Evolutionary conservation across 257 asterid genomes (phyloP).

Genomic region (Striga asiatica): DNA sequence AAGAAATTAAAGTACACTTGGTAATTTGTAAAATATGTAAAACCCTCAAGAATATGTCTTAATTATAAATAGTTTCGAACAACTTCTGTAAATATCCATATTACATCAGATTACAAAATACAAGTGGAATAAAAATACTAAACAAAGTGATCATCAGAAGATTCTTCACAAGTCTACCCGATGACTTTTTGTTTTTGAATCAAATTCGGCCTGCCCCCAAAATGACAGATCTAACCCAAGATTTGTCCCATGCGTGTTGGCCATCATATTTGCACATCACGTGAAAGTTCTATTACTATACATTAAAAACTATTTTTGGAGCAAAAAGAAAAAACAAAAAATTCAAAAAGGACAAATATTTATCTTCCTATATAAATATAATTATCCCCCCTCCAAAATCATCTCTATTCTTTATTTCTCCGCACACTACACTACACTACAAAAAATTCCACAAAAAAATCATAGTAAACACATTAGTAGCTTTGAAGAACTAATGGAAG

Average conservation of each 20-base stretch:
- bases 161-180: background rate
- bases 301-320: conserved; percentile 4
- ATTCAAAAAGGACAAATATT: background rate
- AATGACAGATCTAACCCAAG: conserved; percentile 22
- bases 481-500: conserved; percentile 30
- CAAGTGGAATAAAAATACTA: too few relatives aligned
- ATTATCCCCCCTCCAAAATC: conserved; percentile 11
- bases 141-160: too few relatives aligned
- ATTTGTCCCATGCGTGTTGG: conserved; percentile 3
- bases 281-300: background rate
- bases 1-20: too few relatives aligned
- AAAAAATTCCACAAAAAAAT: background rate
- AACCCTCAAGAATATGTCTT: too few relatives aligned
- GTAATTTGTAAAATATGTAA: too few relatives aligned
- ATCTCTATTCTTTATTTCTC: background rate
- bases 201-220: background rate
- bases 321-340: background rate
- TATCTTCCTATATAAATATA: background rate
- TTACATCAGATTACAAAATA: too few relatives aligned
- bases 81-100: too few relatives aligned
- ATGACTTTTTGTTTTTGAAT: background rate
- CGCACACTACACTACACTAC: background rate
- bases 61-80: too few relatives aligned
- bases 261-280: conserved; percentile 9
- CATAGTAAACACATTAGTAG: too few relatives aligned